Evolutionary conservation across 176 grass and related monocot genomes (phyloP).

Genomic region (Rhynchospora pubera): DNA sequence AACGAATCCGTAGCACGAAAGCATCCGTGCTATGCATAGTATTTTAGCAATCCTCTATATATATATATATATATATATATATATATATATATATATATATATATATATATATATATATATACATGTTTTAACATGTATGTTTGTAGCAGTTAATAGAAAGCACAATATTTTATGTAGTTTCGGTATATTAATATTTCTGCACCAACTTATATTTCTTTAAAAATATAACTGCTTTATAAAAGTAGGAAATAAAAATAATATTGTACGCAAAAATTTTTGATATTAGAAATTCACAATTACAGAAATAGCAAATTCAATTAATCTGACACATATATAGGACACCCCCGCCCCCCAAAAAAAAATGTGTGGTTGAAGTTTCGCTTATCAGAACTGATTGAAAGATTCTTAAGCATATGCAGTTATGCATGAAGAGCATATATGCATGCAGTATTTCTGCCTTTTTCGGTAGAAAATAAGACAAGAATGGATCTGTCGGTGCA

Average conservation of each 20-base stretch:
- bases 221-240: too few relatives aligned
- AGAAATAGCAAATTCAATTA: not conserved
- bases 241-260: too few relatives aligned
- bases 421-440: not conserved
- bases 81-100: too few relatives aligned
- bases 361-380: not conserved
- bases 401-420: not conserved
- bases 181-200: too few relatives aligned
- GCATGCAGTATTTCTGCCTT: not conserved
- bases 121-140: not conserved
- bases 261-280: too few relatives aligned
- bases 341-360: not conserved
- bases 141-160: not conserved
- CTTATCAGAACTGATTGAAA: not conserved
- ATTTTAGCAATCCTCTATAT: too few relatives aligned
- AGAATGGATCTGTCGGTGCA: not conserved
- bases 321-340: not conserved
- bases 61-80: too few relatives aligned
- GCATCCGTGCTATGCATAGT: too few relatives aligned
- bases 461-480: not conserved
- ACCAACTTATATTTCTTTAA: too few relatives aligned
- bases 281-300: too few relatives aligned
- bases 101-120: too few relatives aligned
- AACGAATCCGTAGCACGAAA: too few relatives aligned
- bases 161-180: not conserved